These are phyloP conservation scores for Stropharia rugosoannulata DNA, from an alignment of 768 basidiomycete species.

Conservation along the genomic window DNA sequence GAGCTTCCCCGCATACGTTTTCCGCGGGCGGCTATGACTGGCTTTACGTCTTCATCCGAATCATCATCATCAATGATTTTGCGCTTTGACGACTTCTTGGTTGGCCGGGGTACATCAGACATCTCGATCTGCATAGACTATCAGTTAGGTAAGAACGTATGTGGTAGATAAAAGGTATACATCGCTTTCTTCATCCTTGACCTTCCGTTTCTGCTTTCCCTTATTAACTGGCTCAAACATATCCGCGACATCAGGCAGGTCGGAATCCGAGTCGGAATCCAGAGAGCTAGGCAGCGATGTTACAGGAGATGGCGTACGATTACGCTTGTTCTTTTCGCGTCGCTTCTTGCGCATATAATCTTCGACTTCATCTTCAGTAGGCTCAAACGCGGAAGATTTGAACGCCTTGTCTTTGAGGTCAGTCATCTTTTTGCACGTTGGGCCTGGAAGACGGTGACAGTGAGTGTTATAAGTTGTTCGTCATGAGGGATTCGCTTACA, in stretches of 20 bases:
- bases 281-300: constrained; percentile 21
- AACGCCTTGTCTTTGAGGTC: constrained; percentile 57
- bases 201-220: constrained; percentile 19
- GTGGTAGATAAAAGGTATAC: neutral
- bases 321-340: constrained; percentile 16
- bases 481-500: constrained; percentile 34
- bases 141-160: neutral
- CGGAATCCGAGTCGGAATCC: constrained; percentile 47
- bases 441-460: constrained; percentile 38
- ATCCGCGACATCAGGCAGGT: constrained; percentile 47
- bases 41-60: constrained; percentile 23
- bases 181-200: constrained; percentile 3
- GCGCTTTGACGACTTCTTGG: constrained; percentile 19
- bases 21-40: constrained; percentile 7
- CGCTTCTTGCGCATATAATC: constrained; percentile 36
- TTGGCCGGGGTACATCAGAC: constrained; percentile 23
- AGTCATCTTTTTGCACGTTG: constrained; percentile 66
- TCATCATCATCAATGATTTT: constrained; percentile 18
- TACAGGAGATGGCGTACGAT: constrained; percentile 26
- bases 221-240: constrained; percentile 36
- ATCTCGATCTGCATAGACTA: constrained; percentile 14
- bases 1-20: constrained; percentile 16
- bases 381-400: constrained; percentile 66
- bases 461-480: neutral
- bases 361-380: constrained; percentile 56